A percentile compares a stretch with the other conserved stretches of the same genome.
These are phyloP conservation scores for Huntiella omanensis DNA, from an alignment of 2,329 filamentous ascomycete species.

Conservation along the genomic window DNA sequence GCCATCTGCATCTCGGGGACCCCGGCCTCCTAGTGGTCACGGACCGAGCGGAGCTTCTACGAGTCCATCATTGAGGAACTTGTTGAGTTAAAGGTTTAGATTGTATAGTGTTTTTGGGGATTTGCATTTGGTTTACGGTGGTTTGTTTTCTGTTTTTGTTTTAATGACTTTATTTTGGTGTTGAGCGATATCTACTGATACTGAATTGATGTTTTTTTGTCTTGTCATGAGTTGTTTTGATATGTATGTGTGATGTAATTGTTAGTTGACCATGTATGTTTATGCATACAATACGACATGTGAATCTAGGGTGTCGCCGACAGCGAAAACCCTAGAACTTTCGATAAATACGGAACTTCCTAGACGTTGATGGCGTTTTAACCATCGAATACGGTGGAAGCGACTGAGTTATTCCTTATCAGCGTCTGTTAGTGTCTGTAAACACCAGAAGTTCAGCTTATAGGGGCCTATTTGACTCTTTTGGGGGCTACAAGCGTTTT, in stretches of 20 bases:
- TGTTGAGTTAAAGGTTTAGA: conserved; percentile 37
- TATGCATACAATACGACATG: too few species aligned
- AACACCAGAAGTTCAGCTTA: too few species aligned
- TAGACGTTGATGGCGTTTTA: too few species aligned
- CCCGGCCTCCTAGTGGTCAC: conserved; percentile 33
- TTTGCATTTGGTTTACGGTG: not conserved
- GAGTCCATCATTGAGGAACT: conserved; percentile 55
- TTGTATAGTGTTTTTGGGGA: not conserved
- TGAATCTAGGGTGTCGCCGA: too few species aligned
- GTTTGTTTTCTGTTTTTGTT: not conserved
- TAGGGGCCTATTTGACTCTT: too few species aligned
- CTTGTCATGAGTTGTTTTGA: not conserved
- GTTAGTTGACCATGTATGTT: not conserved
- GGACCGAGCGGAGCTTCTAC: conserved; percentile 19
- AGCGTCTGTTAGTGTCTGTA: too few species aligned
- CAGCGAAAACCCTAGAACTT: too few species aligned
- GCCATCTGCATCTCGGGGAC: conserved; percentile 18
- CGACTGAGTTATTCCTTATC: not conserved
- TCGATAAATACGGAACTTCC: too few species aligned
- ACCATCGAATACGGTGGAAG: too few species aligned
- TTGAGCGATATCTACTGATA: not conserved
- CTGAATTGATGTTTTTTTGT: not conserved
- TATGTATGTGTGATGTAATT: not conserved
- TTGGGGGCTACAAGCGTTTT: not conserved
- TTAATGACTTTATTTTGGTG: not conserved